Evolutionary conservation across 768 basidiomycete species (phyloP), one percentile per base, ranked within the genome.

Genomic region (Pisolithus marmoratus): DNA sequence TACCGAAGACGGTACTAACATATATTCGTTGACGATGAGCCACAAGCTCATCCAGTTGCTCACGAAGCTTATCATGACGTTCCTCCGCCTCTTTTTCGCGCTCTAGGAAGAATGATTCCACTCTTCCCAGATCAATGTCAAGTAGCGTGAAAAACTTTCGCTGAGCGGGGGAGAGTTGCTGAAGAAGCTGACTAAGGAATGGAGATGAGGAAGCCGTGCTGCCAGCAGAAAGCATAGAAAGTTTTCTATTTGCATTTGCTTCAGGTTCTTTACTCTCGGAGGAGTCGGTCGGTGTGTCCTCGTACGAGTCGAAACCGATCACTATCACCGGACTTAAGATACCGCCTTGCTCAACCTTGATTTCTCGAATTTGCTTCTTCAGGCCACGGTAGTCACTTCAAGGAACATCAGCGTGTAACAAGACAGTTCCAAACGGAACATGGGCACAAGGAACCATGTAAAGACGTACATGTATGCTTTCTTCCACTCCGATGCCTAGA

Each of bases 101-200:
- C 23, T 80, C 81, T 5, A 78, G 60, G 64, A 90, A 98, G 67
- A 99, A 99, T 1, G 72, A 69, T 53, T 90, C 89, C 12, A 97
- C 82, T 66, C 95, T 96, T 20, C 85, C 82, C 2, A 97, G 72
- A 63, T 99, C 85, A 1, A 63, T 63, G 58, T 96, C 89, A 7
- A 97, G 74, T 22, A 82, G 73, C 2, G 80, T 75, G 54, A 98
- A 90, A 71, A 96, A 98, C 6, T 73, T 73, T 27, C 69, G 62
- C 61, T 94, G 87, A 22, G 76, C 69, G 0, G 81, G 74, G 12
- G 82, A 75, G 19, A 94, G 72, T 9, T 75, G 66, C 5, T 77
- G 73, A 17, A 87, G 63, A 23, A 89, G 66, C 20, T 76, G 71
- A 22, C 66, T 70, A 15, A 83, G 55, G 3, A 79, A 68, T 2